Conservation (phyloP, 257 asterid species). For the Solanum gracilifrons region DNA sequence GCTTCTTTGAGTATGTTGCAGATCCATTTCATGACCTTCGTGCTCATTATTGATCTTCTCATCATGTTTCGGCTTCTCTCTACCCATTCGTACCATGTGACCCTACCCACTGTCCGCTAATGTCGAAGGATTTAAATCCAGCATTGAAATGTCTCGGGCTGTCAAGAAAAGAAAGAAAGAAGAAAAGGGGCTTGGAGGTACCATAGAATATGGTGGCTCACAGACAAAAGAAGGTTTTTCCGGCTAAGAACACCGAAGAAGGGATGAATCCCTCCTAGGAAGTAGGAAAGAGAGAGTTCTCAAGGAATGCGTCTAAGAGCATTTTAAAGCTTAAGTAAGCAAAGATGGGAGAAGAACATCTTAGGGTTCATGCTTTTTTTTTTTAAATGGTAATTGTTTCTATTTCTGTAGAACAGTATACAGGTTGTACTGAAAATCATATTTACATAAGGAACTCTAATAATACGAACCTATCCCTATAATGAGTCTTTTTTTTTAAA, state of each 20-base stretch:
- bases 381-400: background rate
- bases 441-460: background rate
- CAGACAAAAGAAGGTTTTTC: background rate
- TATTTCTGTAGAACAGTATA: background rate
- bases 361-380: background rate
- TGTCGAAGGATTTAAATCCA: background rate
- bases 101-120: background rate
- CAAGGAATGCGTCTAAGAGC: background rate
- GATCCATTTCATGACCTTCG: background rate
- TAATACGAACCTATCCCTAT: background rate
- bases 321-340: background rate
- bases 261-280: background rate
- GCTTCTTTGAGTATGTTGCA: background rate
- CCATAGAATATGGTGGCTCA: background rate
- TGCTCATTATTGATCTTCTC: background rate
- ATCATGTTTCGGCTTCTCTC: background rate
- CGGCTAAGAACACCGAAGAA: background rate
- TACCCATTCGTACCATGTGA: background rate
- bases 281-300: background rate
- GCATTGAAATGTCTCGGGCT: background rate
- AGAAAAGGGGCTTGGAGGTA: background rate
- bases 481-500: background rate
- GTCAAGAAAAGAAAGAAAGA: background rate
- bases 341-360: background rate
- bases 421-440: background rate